Evolutionary conservation across 1,284 basidiomycete species (phyloP), one percentile per base, ranked within the genome.

Genomic region (Puccinia hordei): DNA sequence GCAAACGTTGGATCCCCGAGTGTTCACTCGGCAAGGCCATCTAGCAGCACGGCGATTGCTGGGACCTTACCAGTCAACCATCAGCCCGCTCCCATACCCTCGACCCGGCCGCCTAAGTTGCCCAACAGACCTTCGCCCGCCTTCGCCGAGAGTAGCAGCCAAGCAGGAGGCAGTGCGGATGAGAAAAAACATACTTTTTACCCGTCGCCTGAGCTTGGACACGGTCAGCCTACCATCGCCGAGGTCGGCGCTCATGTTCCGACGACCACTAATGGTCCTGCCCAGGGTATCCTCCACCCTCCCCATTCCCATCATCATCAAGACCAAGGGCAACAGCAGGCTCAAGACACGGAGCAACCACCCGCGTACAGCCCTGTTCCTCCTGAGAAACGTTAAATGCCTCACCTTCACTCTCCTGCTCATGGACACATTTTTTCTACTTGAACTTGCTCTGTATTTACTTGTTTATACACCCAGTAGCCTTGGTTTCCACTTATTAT

Each of bases 201-300:
- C 41, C 41, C 63, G 22, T 5, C 35, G 35, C 22, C 41, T 46
- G 41, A n/a, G 22, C 61, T 69, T n/a, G 44, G 27, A 27, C 44
- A 69, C n/a, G 30, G 12, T 17, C 66, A 27, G 66, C 68, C 68
- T 13, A 73, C 72, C 57, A 38, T 57, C 19, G 72, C 72, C 15
- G 72, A 73, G 53, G 57, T 73, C 2, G 72, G 72, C 38, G 53
- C 38, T 8, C 35, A 73, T 41, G 53, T 73, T 17, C 72, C 72
- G 4, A 57, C 27, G 3, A 61, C 49, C n/a, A 73, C 72, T n/a
- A 73, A 73, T 30, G 72, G 72, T 1, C 72, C 72, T 10, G 30
- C 72, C 30, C 72, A 73, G 10, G 72, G 72, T 12, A 33, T 33
- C 35, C 72, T 73, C 15, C 30, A 38, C 8, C 53, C 51, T 73